Conservation (phyloP, 2,329 filamentous ascomycete genomes). For the Penicillium vulpinum region DNA sequence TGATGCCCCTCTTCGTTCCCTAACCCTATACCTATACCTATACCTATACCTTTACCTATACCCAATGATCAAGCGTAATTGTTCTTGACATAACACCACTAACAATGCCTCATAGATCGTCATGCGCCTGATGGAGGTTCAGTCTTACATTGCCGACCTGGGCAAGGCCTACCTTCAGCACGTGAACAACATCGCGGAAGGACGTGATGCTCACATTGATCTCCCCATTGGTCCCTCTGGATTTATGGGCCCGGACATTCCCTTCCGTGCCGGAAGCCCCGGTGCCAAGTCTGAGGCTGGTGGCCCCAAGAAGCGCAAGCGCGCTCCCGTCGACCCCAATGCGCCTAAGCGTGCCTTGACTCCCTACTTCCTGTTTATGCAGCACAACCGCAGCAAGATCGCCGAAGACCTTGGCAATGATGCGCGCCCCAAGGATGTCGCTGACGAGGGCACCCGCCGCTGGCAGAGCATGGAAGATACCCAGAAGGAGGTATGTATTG, state of each 20-base stretch:
- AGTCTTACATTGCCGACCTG: slow-evolving; percentile 75
- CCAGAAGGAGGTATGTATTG: slow-evolving; percentile 65
- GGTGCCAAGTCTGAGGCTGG: slow-evolving; percentile 50
- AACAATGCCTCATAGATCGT: slow-evolving; percentile 60
- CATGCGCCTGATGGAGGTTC: slow-evolving; percentile 74
- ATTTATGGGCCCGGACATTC: slow-evolving; percentile 43
- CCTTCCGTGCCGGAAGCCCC: slow-evolving; percentile 41
- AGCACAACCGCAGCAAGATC: slow-evolving; percentile 80
- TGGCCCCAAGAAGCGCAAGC: slow-evolving; percentile 87
- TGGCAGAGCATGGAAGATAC: slow-evolving; percentile 75
- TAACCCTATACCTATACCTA: background rate
- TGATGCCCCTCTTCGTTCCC: background rate
- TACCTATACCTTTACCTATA: background rate
- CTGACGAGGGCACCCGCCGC: slow-evolving; percentile 80
- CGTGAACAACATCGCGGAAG: slow-evolving; percentile 75
- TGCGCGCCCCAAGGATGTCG: slow-evolving; percentile 80
- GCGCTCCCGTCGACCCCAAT: slow-evolving; percentile 83
- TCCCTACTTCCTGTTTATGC: slow-evolving; percentile 93
- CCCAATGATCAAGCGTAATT: slow-evolving; percentile 6
- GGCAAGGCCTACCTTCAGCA: slow-evolving; percentile 84
- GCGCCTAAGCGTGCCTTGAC: slow-evolving; percentile 92
- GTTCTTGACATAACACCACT: slow-evolving; percentile 19
- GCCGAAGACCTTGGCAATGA: slow-evolving; percentile 72
- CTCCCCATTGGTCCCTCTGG: slow-evolving; percentile 48
- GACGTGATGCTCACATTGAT: slow-evolving; percentile 55